Evolutionary conservation across 2,329 filamentous ascomycete genomes (phyloP), one percentile per base, ranked within the genome.

Genomic region (Scedosporium aurantiacum): DNA sequence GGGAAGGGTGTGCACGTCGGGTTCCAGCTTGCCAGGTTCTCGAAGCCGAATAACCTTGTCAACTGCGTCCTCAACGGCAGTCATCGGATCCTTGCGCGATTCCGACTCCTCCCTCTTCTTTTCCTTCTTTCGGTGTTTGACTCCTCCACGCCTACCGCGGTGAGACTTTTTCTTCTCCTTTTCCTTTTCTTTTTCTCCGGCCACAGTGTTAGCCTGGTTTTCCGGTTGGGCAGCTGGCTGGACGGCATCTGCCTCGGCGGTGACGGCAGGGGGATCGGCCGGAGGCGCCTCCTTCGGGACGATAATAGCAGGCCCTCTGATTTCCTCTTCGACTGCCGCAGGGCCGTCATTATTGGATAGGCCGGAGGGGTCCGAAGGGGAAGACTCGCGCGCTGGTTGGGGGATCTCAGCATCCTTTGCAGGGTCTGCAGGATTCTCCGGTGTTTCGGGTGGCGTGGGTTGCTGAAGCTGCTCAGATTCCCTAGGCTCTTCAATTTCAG

Each of bases 131-230:
- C 83, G 82, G 63, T 88, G 85, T 70, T 87, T 86, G 18, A 82
- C 81, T 2, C 89, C 88, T 23, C 88, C 89, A 57, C 89, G 82
- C n/a, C 83, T 80, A 3, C 89, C 89, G 61, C 88, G 80, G 61
- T 88, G 86, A 0, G 82, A 79, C 70, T 87, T 89, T 47, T 60
- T 60, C 47, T 60, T 60, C 47, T 57, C 54, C 32, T 60, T 60
- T 23, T 60, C 58, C 5, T 32, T 32, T 32, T 32, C 25, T 5
- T 60, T 60, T 14, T 60, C 58, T 3, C 37, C 58, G 28, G 47
- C 45, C 6, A 32, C n/a, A 21, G 27, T 25, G 45, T 61, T 52
- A 1, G n/a, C 55, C 23, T 40, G 32, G 10, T 37, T 43, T n/a
- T 58, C 57, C n/a, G n/a, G n/a, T 27, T 27, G 45, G 37, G 16